A percentile compares a stretch with the other conserved stretches of the same genome.
These are phyloP conservation scores for Talaromyces sp. DNA, from an alignment of 2,329 filamentous ascomycete genomes.

Conservation along the genomic window DNA sequence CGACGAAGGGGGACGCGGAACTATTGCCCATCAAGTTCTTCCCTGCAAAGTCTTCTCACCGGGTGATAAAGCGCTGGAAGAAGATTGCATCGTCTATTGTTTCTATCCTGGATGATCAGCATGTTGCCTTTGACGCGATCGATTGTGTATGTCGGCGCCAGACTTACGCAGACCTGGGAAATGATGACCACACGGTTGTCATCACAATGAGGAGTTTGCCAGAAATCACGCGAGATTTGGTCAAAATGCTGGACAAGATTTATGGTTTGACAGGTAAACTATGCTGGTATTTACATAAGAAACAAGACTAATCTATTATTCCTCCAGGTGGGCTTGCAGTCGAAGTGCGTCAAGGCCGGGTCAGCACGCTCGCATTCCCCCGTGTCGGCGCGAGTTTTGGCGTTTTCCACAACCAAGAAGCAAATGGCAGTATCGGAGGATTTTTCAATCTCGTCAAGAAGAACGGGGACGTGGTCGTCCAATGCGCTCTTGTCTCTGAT, in stretches of 20 bases:
- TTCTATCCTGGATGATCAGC: background rate
- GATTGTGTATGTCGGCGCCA: conserved; percentile 3
- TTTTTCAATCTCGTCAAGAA: conserved; percentile 3
- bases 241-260: background rate
- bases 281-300: background rate
- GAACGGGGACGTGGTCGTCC: background rate
- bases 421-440: conserved; percentile 4
- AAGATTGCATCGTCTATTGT: background rate
- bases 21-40: background rate
- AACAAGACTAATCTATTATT: background rate
- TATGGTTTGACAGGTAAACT: background rate
- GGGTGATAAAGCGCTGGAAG: background rate
- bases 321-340: background rate
- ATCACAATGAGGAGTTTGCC: conserved; percentile 2
- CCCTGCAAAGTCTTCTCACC: background rate
- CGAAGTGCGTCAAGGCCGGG: conserved; percentile 1
- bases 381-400: conserved; percentile 3
- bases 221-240: background rate
- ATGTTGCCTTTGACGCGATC: conserved; percentile 1
- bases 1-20: background rate
- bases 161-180: background rate
- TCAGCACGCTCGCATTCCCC: background rate
- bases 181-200: conserved; percentile 5
- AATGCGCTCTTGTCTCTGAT: conserved; percentile 5
- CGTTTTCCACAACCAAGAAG: background rate